Percentiles rank a stretch among this genome's conserved stretches.
phyloP scores from a whole-genome alignment of 2,329 filamentous ascomycete genomes.

The Leptographium radiaticola region DNA sequence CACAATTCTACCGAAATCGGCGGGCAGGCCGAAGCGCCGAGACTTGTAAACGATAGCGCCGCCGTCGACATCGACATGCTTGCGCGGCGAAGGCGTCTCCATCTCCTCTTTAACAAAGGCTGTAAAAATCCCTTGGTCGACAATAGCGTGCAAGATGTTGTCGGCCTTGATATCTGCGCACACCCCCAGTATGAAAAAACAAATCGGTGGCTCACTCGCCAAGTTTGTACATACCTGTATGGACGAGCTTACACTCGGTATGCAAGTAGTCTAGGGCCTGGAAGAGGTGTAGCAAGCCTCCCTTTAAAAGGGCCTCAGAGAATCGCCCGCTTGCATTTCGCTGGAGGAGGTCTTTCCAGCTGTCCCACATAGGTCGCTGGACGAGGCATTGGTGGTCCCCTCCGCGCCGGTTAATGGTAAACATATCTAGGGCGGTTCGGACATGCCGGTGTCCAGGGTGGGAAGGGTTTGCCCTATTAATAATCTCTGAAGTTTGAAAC shows the following conservation, averaged over 20 bases:
- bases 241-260: constrained; percentile 27
- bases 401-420: constrained; percentile 16
- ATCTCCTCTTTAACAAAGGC: constrained; percentile 21
- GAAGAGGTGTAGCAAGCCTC: constrained; percentile 19
- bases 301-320: constrained; percentile 21
- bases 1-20: no score
- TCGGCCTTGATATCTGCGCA: constrained; percentile 27
- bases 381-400: constrained; percentile 23
- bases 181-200: no score
- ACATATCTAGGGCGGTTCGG: constrained; percentile 18
- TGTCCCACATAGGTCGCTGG: constrained; percentile 26
- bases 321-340: constrained; percentile 24
- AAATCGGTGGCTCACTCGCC: no score
- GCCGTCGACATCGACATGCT: constrained; percentile 19
- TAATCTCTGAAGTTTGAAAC: constrained; percentile 10
- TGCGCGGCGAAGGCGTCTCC: constrained; percentile 22
- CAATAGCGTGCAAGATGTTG: constrained; percentile 22
- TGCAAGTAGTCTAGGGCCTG: constrained; percentile 28
- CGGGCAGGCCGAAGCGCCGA: constrained; percentile 18
- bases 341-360: constrained; percentile 22
- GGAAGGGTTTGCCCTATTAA: constrained; percentile 10
- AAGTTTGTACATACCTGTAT: constrained; percentile 15
- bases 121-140: constrained; percentile 21
- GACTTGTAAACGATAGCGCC: constrained; percentile 21
- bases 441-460: constrained; percentile 19